Base-by-base conservation (phyloP, 129 eudicot species). In the Solidago caesia region DNA sequence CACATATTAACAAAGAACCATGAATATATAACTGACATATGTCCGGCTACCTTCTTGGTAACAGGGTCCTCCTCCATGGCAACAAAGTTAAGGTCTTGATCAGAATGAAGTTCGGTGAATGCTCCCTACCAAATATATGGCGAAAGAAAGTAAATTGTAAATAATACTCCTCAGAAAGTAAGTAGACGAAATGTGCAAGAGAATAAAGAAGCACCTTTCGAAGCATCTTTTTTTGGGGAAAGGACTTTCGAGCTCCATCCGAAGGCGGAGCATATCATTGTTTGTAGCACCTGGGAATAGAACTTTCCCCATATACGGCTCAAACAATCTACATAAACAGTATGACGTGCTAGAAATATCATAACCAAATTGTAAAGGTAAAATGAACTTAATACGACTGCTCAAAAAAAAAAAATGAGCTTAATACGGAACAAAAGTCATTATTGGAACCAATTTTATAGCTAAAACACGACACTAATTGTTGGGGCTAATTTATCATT, bases 201-300 rank as follows among this genome's bases (percentile, higher is more conserved):
- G 39, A 33, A 1, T 33, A 33, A 33, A 33, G 3, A 4, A 72
- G 33, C 39, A 92, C 98, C 98, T 92, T 92, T 10, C 98, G 83
- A 47, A 92, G 92, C 98, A 92, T 92, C 90, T 89, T 92, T 89
- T 92, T 79, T 89, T 92, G 0, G 96, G 68, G 3, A 92, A 92
- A 53, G 89, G 82, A 41, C 98, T 94, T 82, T 92, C 89, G 15
- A 92, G 73, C 69, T 92, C 98, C 98, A 92, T 89, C 73, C 89
- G 98, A 84, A 92, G 96, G 44, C 98, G 98, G 79, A 92, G 98
- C 96, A 89, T 92, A 75, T 92, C 98, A 81, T 92, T 92, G 77
- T 92, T 92, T 15, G 98, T 75, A 25, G 94, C 80, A 66, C 96
- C 98, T 2, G 98, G 98, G 75, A 92, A 89, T 43, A 92, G 78